Evolutionary conservation across 2,329 filamentous ascomycete species (phyloP).

Genomic region (Lachnellula willkommii): DNA sequence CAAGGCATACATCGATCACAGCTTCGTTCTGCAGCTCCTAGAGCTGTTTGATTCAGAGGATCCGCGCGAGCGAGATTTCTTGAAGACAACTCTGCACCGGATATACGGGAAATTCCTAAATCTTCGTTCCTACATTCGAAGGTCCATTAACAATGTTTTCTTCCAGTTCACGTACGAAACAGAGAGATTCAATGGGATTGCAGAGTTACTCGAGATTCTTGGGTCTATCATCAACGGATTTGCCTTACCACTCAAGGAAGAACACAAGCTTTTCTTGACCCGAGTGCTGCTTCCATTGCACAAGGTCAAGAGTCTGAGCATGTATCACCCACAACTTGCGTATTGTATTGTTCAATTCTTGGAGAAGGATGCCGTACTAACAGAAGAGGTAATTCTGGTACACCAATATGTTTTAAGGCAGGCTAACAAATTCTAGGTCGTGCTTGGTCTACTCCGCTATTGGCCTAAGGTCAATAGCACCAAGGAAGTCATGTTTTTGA

Average conservation of each 20-base stretch:
- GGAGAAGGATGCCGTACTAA: constrained; percentile 94
- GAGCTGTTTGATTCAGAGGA: constrained; percentile 98
- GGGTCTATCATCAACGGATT: constrained; percentile 99
- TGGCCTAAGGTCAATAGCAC: constrained; percentile 99
- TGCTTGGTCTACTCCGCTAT: constrained; percentile 87
- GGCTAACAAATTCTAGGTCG: constrained; percentile 54
- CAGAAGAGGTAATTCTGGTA: constrained; percentile 70
- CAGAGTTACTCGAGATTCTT: constrained; percentile 26
- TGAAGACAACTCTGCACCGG: constrained; percentile 95
- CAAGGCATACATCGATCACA: constrained; percentile 97
- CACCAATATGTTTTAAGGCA: not conserved
- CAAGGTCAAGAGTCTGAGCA: constrained; percentile 98
- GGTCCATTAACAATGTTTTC: constrained; percentile 99
- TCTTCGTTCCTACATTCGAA: constrained; percentile 89
- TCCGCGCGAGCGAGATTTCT: constrained; percentile 89
- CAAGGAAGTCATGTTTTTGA: constrained; percentile 99
- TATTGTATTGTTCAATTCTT: constrained; percentile 99
- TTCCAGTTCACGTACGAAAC: constrained; percentile 99
- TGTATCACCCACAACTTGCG: constrained; percentile 97
- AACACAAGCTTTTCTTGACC: constrained; percentile 97
- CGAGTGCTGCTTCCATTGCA: constrained; percentile 88
- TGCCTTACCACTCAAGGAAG: constrained; percentile 91
- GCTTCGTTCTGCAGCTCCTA: constrained; percentile 93
- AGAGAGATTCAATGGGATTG: constrained; percentile 63
- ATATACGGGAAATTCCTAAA: constrained; percentile 99